These are phyloP conservation scores for Neurospora sp. DNA, from an alignment of 495 filamentous ascomycete species.

Conservation along the genomic window DNA sequence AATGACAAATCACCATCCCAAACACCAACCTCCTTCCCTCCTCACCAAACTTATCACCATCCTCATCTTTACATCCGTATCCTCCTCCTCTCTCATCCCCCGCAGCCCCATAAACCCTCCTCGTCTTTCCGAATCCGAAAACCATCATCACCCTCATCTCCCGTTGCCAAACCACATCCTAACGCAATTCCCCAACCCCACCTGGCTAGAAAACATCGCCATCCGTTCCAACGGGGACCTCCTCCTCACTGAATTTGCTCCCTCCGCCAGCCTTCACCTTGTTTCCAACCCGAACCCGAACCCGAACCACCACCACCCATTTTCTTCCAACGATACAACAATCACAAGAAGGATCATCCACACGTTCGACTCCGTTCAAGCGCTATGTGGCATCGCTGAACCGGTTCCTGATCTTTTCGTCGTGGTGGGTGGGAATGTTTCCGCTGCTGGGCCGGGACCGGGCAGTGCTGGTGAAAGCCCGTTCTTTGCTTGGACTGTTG, in stretches of 20 bases:
- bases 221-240: slow-evolving; percentile 27
- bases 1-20: not conserved
- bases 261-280: slow-evolving; percentile 4
- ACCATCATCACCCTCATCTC: not conserved
- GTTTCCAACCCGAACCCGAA: not conserved
- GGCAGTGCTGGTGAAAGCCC: too few species aligned
- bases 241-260: slow-evolving; percentile 21
- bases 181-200: slow-evolving; percentile 21
- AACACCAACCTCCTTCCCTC: not conserved
- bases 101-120: too few species aligned
- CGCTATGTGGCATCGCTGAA: not conserved
- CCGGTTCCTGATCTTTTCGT: not conserved
- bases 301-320: not conserved
- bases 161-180: not conserved
- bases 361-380: not conserved
- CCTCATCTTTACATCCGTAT: not conserved
- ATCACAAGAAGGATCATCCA: not conserved
- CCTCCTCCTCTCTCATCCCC: too few species aligned
- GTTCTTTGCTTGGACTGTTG: not conserved
- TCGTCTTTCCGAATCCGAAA: not conserved
- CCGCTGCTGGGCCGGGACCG: too few species aligned
- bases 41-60: not conserved
- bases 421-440: not conserved
- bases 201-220: slow-evolving; percentile 33
- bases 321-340: not conserved